phyloP scores from a whole-genome alignment of 352 stramenopile genomes.

The Sclerospora graminicola region DNA sequence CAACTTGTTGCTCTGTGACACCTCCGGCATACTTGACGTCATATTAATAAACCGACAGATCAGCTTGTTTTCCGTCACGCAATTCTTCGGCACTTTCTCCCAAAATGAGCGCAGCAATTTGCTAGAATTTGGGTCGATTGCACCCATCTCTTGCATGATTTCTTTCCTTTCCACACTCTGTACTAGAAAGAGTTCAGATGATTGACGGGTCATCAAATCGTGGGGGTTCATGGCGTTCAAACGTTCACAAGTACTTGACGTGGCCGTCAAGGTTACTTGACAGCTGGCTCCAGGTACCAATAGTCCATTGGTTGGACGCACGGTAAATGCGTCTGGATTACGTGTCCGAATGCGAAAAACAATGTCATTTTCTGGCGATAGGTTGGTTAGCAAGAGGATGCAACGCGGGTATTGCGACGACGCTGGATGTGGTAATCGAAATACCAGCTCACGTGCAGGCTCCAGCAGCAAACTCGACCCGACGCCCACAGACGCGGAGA shows the following conservation, averaged over 20 bases:
- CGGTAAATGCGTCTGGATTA: constrained; percentile 64
- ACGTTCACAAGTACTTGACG: constrained; percentile 15
- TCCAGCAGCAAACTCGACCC: constrained; percentile 70
- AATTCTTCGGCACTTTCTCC: constrained; percentile 40
- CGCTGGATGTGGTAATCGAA: constrained; percentile 15
- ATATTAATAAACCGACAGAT: constrained; percentile 38
- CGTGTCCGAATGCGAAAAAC: constrained; percentile 73
- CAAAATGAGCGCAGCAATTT: constrained; percentile 38
- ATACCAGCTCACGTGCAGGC: constrained; percentile 45
- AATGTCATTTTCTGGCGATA: constrained; percentile 44
- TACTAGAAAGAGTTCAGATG: constrained; percentile 40
- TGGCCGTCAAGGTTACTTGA: constrained; percentile 33
- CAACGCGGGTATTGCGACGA: constrained; percentile 10
- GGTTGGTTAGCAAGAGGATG: constrained; percentile 49
- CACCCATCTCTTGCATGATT: constrained; percentile 33
- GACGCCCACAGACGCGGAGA: constrained; percentile 55
- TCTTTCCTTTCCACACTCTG: constrained; percentile 41
- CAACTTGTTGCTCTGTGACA: constrained; percentile 6
- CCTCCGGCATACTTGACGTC: background rate
- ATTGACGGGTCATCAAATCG: constrained; percentile 26
- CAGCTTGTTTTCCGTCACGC: constrained; percentile 53
- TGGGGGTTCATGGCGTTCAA: constrained; percentile 24
- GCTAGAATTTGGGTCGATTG: constrained; percentile 24
- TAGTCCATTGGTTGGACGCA: constrained; percentile 55
- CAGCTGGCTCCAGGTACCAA: constrained; percentile 26